Base-by-base conservation (phyloP, 1,139 yeast genomes). In the Magnusiomyces tetraspermus region DNA sequence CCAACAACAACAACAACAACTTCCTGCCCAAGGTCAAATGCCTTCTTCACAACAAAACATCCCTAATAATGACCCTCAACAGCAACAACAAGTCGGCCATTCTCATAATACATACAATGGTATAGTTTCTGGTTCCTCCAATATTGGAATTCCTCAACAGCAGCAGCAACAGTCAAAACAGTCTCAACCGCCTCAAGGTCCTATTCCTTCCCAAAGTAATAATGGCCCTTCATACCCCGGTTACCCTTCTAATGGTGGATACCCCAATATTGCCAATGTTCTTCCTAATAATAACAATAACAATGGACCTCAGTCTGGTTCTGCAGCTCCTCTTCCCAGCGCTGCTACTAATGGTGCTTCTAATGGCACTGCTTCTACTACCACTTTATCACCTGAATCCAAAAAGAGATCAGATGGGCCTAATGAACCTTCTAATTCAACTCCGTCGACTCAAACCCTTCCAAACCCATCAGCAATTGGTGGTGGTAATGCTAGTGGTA, bases 101-200 rank as follows among this genome's bases (percentile, higher is more conserved):
- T 62, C 67, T 10, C 55, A 62, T 4, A 64, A 63, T 47, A 66
- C 63, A 30, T 67, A 66, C 57, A 67, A 67, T 24, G 68, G 67
- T 6, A 60, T 66, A 48, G 64, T 67, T 62, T 58, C 68, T 51
- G 71, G 70, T 54, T 67, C 65, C 48, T 57, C 60, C 49, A 41
- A 54, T 15, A 28, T 44, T 13, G 30, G 53, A 2, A 41, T 51
- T 10, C 55, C 55, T 44, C 54, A 52, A 28, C 56, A 51, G 51
- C 57, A 50, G 48, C 59, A 37, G 44, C 57, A 48, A 40, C 60
- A 28, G 26, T 53, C 40, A 45, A 52, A 44, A 51, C 55, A 36
- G 49, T 54, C 28, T 38, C 50, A 50, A 40, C 33, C 6, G 11
- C 33, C 33, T 11, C 33, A 28, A 11, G 47, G 47, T 8, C 51